Conservation (phyloP, 805 yeast genomes). For the Metschnikowia cerradonensis region DNA sequence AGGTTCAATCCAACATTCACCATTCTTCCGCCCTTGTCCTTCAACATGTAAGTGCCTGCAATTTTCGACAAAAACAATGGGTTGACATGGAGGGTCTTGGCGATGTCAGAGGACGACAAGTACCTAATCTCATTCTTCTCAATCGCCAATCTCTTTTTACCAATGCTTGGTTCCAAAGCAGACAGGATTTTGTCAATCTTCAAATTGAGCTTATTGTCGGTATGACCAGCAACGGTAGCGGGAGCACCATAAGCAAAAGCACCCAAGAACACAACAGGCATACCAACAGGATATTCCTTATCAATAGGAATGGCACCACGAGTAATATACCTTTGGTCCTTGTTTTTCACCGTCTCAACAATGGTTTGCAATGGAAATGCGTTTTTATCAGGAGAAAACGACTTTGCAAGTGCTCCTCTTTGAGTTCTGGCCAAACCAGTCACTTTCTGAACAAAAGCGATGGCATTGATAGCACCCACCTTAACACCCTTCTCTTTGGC, state of each 20-base stretch:
- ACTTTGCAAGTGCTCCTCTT: constrained; percentile 75
- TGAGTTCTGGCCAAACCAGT: constrained; percentile 68
- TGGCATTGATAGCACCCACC: constrained; percentile 48
- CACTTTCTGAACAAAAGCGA: constrained; percentile 70
- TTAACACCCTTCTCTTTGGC: constrained; percentile 58
- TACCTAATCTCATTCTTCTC: constrained; percentile 59
- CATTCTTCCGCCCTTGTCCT: constrained; percentile 42
- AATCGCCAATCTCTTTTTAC: constrained; percentile 51
- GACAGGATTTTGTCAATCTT: constrained; percentile 35
- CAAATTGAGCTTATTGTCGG: constrained; percentile 47
- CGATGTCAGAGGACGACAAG: constrained; percentile 60
- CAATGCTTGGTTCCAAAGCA: constrained; percentile 59
- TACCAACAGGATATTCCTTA: constrained; percentile 73
- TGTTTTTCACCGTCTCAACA: constrained; percentile 68
- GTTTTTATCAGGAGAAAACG: constrained; percentile 51
- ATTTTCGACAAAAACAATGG: constrained; percentile 71
- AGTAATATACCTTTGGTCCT: constrained; percentile 70
- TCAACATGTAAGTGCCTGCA: constrained; percentile 67
- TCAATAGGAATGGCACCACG: constrained; percentile 72
- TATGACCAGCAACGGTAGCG: constrained; percentile 61
- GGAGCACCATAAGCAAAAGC: constrained; percentile 84
- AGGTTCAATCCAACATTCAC: constrained; percentile 77
- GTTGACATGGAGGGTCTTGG: constrained; percentile 52
- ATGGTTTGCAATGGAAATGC: constrained; percentile 74
- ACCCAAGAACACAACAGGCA: constrained; percentile 76